A percentile compares a stretch with the other conserved stretches of the same genome.
phyloP scores from a whole-genome alignment of 2,329 filamentous ascomycete genomes.

The Xylaria sp. region DNA sequence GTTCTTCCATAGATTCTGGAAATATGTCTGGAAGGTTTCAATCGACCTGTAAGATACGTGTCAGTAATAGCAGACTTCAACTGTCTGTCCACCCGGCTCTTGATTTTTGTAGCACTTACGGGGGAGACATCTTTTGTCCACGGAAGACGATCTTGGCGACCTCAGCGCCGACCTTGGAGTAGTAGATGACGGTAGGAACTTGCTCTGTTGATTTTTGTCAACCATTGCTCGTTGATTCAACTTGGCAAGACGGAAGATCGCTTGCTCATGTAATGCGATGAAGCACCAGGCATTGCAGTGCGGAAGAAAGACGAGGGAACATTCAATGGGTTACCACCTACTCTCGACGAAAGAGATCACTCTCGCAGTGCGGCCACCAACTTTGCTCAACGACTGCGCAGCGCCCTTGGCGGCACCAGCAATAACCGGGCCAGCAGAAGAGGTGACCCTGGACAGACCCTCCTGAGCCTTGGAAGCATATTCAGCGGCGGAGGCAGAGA shows the following conservation, averaged over 20 bases:
- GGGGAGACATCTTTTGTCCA: constrained; percentile 89
- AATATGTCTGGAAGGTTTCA: constrained; percentile 85
- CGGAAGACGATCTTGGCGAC: constrained; percentile 85
- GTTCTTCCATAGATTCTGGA: constrained; percentile 77
- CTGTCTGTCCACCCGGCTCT: no score
- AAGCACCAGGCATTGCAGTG: not conserved
- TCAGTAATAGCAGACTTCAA: constrained; percentile 22
- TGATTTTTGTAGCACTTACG: constrained; percentile 70
- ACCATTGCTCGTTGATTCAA: constrained; percentile 1
- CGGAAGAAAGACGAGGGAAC: not conserved
- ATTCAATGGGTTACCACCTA: constrained; percentile 57
- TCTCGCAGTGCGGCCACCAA: constrained; percentile 83
- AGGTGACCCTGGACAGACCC: constrained; percentile 81
- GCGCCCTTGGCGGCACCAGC: constrained; percentile 73
- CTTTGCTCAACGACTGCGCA: constrained; percentile 70
- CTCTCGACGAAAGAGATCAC: constrained; percentile 83
- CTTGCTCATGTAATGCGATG: not conserved
- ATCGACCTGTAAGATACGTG: constrained; percentile 61
- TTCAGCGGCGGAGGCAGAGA: constrained; percentile 50
- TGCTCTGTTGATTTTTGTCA: constrained; percentile 63
- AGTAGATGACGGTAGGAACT: constrained; percentile 88
- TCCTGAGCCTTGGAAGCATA: constrained; percentile 72
- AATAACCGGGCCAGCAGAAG: constrained; percentile 79
- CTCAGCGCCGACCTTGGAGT: constrained; percentile 87
- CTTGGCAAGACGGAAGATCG: not conserved